Percentiles rank a stretch among this genome's conserved stretches.
Conservation (phyloP, 352 stramenopile species). For the Pythium volutum region DNA sequence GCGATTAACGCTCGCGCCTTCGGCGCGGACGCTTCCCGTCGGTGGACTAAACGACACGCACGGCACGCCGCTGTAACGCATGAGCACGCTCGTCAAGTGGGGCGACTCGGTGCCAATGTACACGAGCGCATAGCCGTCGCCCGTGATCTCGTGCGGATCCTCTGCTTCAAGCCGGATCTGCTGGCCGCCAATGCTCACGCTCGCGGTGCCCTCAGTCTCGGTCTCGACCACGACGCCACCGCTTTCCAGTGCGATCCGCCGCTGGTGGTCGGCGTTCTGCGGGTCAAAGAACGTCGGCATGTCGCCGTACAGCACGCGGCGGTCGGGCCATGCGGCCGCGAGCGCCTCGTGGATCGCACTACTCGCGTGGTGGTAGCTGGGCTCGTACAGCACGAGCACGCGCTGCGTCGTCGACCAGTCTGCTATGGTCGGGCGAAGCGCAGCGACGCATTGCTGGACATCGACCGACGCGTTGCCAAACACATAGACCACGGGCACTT, state of each 20-base stretch:
- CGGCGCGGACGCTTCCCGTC: conserved; percentile 38
- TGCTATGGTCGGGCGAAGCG: conserved; percentile 31
- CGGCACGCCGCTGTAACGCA: conserved; percentile 65
- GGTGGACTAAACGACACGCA: conserved; percentile 76
- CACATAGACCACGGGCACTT: conserved; percentile 90
- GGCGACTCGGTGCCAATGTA: conserved; percentile 78
- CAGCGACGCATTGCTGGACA: conserved; percentile 42
- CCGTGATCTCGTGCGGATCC: conserved; percentile 29
- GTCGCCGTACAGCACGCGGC: conserved; percentile 46
- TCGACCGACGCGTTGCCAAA: conserved; percentile 83
- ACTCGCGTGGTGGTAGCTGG: conserved; percentile 86
- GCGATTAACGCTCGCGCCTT: conserved; percentile 65
- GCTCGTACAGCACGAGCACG: conserved; percentile 91
- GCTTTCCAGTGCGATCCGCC: conserved; percentile 4
- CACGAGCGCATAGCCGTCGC: conserved; percentile 43
- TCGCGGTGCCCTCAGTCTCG: neutral
- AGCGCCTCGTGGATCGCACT: conserved; percentile 43
- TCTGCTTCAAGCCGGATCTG: conserved; percentile 35
- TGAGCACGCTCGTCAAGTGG: conserved; percentile 79
- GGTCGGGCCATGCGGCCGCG: conserved; percentile 33
- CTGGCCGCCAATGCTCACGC: conserved; percentile 58
- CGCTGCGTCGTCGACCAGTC: conserved; percentile 39
- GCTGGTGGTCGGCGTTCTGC: conserved; percentile 24
- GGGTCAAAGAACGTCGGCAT: conserved; percentile 79
- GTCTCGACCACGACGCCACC: neutral